Conservation (phyloP, 345 rosid genomes). For the Syzygium oleosum region DNA sequence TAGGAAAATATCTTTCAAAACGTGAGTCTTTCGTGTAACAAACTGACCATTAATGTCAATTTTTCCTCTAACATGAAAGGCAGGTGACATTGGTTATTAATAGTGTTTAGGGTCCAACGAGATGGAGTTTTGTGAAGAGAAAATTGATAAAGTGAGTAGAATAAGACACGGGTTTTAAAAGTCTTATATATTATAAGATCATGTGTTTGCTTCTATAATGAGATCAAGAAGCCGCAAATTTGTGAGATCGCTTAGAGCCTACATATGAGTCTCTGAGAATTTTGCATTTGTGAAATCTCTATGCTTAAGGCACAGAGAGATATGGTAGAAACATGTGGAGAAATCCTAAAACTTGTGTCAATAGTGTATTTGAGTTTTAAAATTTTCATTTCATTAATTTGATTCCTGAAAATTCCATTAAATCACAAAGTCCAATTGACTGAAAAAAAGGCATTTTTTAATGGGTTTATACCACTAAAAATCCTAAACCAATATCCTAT, state of each 20-base stretch:
- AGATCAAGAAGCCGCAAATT: not conserved
- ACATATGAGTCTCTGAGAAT: not conserved
- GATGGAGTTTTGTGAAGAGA: accelerated
- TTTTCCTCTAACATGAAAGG: not conserved
- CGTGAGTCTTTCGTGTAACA: accelerated
- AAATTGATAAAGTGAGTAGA: not conserved
- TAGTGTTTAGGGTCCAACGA: not conserved
- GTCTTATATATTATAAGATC: not conserved
- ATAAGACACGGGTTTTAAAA: not conserved
- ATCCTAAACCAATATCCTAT: accelerated
- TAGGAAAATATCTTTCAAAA: too few relatives aligned
- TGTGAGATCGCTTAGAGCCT: not conserved
- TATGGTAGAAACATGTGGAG: not conserved
- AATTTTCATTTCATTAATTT: not conserved
- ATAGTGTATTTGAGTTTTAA: not conserved
- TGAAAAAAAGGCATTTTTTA: not conserved
- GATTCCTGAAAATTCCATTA: not conserved
- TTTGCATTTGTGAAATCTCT: not conserved
- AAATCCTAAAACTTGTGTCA: not conserved
- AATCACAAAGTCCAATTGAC: not conserved
- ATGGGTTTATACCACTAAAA: accelerated
- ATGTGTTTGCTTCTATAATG: not conserved
- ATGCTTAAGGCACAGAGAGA: not conserved
- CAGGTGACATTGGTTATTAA: not conserved
- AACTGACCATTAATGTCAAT: not conserved